These are phyloP conservation scores for Solanum peruvianum DNA, from an alignment of 257 asterid species.

Conservation along the genomic window DNA sequence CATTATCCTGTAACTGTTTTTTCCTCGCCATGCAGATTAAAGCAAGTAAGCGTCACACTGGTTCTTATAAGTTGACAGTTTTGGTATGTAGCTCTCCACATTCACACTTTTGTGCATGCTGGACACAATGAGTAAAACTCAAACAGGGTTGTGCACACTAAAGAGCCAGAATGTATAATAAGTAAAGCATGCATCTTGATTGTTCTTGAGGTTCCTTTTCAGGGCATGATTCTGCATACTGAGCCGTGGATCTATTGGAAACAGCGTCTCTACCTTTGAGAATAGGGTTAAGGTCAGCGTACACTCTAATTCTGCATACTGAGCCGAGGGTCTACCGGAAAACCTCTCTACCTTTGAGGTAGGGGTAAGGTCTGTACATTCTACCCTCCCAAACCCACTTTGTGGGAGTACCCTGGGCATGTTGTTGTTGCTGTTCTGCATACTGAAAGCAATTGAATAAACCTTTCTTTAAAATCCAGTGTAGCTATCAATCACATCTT, in stretches of 20 bases:
- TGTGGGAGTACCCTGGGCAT: background rate
- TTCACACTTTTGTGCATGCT: background rate
- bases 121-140: background rate
- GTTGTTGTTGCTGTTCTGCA: background rate
- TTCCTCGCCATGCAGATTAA: conserved; percentile 42
- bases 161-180: background rate
- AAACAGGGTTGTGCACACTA: background rate
- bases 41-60: conserved; percentile 64
- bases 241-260: background rate
- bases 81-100: conserved; percentile 17
- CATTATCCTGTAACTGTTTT: background rate
- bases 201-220: background rate
- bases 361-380: background rate
- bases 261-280: background rate
- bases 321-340: background rate
- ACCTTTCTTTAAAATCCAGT: background rate
- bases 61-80: conserved; percentile 76
- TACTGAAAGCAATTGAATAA: background rate
- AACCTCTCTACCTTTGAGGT: background rate
- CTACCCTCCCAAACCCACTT: background rate
- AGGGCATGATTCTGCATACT: background rate
- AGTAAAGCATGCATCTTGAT: background rate
- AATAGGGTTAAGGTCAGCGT: background rate
- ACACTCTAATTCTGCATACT: background rate
- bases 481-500: background rate